A percentile compares a stretch with the other conserved stretches of the same genome.
Evolutionary conservation across 2,329 filamentous ascomycete species (phyloP).

Genomic region (Penicillium italicum): DNA sequence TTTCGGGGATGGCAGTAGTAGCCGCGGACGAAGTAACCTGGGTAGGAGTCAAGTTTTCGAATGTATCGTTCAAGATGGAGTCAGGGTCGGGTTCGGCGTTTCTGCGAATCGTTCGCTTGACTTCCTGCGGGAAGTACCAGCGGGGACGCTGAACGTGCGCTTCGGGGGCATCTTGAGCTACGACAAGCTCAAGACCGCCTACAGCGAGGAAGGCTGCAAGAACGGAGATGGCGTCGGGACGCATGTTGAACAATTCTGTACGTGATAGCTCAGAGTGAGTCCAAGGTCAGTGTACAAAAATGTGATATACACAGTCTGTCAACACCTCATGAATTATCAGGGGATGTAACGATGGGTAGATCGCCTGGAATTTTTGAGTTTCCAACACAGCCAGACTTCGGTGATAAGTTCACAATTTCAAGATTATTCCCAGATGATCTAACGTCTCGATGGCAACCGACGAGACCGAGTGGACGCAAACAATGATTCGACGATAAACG

Average conservation of each 20-base stretch:
- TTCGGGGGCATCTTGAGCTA: constrained; percentile 27
- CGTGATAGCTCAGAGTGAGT: constrained; percentile 3
- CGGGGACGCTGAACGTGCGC: constrained; percentile 32
- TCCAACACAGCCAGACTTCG: not conserved
- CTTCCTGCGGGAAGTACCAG: constrained; percentile 34
- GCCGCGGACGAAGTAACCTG: not conserved
- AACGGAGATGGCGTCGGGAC: constrained; percentile 27
- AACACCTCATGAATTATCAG: constrained; percentile 13
- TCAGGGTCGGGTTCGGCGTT: not conserved
- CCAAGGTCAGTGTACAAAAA: constrained; percentile 16
- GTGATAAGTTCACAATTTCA: constrained; percentile 1
- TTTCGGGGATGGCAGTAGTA: not conserved
- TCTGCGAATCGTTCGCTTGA: constrained; percentile 26
- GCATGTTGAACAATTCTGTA: constrained; percentile 27
- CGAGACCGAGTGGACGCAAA: constrained; percentile 11
- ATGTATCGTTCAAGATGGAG: not conserved
- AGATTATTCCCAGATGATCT: not conserved
- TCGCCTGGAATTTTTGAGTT: not conserved
- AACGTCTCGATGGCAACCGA: constrained; percentile 22
- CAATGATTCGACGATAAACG: constrained; percentile 15
- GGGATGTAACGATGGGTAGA: not conserved
- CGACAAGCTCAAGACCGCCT: constrained; percentile 33
- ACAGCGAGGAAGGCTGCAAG: constrained; percentile 34
- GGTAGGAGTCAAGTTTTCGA: constrained; percentile 1
- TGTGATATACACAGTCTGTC: constrained; percentile 17